A percentile compares a stretch with the other conserved stretches of the same genome.
Evolutionary conservation across 257 asterid genomes (phyloP).

Genomic region (Primulina eburnea): DNA sequence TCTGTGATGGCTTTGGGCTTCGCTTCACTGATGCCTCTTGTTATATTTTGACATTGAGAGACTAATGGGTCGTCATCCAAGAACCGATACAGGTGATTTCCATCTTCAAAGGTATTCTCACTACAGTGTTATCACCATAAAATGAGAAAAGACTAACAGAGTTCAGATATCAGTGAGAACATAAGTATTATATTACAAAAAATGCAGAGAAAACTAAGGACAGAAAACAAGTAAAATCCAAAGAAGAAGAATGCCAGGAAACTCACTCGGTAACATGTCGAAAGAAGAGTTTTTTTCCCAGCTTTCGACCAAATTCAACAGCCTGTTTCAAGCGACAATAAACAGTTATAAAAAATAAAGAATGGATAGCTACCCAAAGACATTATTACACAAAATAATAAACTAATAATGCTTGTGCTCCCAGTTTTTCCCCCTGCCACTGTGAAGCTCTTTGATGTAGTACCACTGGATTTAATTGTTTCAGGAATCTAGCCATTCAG

Average conservation of each 20-base stretch:
- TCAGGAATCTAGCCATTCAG: background rate
- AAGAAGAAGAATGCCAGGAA: constrained; percentile 16
- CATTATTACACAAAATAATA: background rate
- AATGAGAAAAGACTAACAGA: constrained; percentile 18
- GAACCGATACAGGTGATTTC: constrained; percentile 75
- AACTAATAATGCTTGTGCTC: constrained; percentile 10
- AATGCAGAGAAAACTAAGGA: background rate
- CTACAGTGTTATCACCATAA: constrained; percentile 31
- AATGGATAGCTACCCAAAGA: background rate
- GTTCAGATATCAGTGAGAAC: background rate
- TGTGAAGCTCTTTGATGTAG: background rate
- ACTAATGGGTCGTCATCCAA: constrained; percentile 75
- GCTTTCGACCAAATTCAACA: constrained; percentile 85
- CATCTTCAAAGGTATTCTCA: constrained; percentile 73
- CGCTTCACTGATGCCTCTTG: constrained; percentile 75
- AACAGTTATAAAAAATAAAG: constrained; percentile 14
- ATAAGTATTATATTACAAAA: constrained; percentile 6
- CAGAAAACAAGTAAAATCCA: constrained; percentile 1
- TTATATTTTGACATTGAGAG: constrained; percentile 77
- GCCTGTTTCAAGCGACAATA: constrained; percentile 49
- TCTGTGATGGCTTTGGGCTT: constrained; percentile 79
- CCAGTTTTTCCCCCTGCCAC: background rate
- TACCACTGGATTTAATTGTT: constrained; percentile 10
- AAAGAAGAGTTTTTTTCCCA: constrained; percentile 65
- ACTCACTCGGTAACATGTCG: constrained; percentile 74